A percentile compares a stretch with the other conserved stretches of the same genome.
phyloP scores from a whole-genome alignment of 768 basidiomycete genomes.

The Xerocomus brunneocitrinus region DNA sequence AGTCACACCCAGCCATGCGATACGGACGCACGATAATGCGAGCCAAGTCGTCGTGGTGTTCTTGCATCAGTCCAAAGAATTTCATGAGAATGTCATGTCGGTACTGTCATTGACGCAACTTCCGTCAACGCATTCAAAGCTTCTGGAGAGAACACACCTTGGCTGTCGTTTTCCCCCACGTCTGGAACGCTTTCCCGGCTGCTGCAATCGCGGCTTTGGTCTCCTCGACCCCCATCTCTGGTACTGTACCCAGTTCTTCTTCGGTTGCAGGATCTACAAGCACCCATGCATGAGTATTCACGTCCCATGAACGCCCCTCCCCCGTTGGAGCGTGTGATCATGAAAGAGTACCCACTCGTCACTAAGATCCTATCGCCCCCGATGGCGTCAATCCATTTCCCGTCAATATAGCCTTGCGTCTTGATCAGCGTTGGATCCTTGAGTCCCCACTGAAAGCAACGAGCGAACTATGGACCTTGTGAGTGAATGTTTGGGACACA shows the following conservation, averaged over 20 bases:
- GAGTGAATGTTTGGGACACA: slow-evolving; percentile 27
- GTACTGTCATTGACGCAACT: slow-evolving; percentile 37
- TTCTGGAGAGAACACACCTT: slow-evolving; percentile 47
- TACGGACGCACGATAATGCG: slow-evolving; percentile 67
- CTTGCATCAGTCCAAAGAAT: slow-evolving; percentile 71
- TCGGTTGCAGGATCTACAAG: slow-evolving; percentile 80
- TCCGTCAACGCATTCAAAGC: background rate
- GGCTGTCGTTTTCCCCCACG: slow-evolving; percentile 84
- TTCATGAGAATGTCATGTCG: slow-evolving; percentile 83
- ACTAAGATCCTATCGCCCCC: slow-evolving; percentile 70
- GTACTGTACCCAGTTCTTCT: slow-evolving; percentile 77
- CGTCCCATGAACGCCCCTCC: background rate
- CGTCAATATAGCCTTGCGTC: slow-evolving; percentile 74
- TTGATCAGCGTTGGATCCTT: slow-evolving; percentile 74
- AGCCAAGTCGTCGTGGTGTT: slow-evolving; percentile 82
- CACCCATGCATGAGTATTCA: slow-evolving; percentile 1
- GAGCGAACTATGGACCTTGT: background rate
- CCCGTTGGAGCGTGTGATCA: background rate
- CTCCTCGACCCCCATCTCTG: slow-evolving; percentile 85
- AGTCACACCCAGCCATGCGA: background rate
- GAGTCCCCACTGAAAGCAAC: slow-evolving; percentile 54
- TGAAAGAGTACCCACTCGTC: slow-evolving; percentile 49
- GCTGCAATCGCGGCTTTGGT: slow-evolving; percentile 81
- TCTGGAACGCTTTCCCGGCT: slow-evolving; percentile 73
- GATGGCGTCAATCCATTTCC: slow-evolving; percentile 82